phyloP scores from a whole-genome alignment of 768 basidiomycete species.

The Hysterangium stoloniferum region DNA sequence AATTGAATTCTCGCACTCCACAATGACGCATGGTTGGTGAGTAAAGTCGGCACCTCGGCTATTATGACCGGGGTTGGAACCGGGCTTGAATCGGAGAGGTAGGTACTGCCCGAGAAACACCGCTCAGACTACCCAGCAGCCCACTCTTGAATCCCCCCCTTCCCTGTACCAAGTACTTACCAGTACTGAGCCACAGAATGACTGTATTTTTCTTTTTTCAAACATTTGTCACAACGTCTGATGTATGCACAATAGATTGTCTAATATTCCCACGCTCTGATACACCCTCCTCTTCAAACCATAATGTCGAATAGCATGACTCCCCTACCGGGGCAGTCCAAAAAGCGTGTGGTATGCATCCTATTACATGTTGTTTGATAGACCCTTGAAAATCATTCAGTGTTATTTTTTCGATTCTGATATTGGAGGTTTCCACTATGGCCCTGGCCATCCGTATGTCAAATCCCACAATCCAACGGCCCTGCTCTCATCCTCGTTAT shows the following conservation, averaged over 20 bases:
- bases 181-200: not conserved
- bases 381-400: constrained; percentile 31
- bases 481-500: constrained; percentile 16
- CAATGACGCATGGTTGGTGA: not conserved
- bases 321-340: constrained; percentile 1
- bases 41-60: not conserved
- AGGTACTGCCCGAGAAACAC: too few relatives aligned
- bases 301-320: constrained; percentile 4
- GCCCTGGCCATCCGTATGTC: constrained; percentile 87
- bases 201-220: not conserved
- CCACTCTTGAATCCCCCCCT: not conserved
- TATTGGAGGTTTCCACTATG: constrained; percentile 98
- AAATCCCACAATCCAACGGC: not conserved
- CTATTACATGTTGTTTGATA: too few relatives aligned
- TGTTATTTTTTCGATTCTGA: constrained; percentile 99
- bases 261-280: not conserved
- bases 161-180: not conserved
- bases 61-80: not conserved
- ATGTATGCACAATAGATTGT: not conserved
- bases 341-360: constrained; percentile 7
- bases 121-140: too few relatives aligned
- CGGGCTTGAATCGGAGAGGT: too few relatives aligned
- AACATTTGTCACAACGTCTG: not conserved
- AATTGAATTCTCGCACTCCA: not conserved
- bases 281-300: not conserved